Evolutionary conservation across 345 rosid genomes (phyloP), one percentile per base, ranked within the genome.

Genomic region (Rhodamnia rubescens): DNA sequence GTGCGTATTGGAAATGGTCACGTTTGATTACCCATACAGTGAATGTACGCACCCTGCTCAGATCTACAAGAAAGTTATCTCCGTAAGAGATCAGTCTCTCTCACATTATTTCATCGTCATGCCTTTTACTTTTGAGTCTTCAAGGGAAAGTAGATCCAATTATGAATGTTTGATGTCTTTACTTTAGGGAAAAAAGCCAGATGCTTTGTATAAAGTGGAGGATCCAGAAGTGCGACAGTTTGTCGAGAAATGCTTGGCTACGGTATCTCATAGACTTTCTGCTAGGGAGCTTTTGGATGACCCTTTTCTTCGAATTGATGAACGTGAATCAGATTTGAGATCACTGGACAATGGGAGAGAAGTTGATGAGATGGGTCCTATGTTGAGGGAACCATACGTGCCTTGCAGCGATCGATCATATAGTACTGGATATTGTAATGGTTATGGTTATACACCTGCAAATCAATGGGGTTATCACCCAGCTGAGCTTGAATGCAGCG

Each of bases 1-100:
- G 99, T 95, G 99, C 93, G 91, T 98, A 75, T 89, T 98, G 89
- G 99, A 98, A 87, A 95, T 96, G 99, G 97, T 98, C 75, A 96
- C 99, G 36, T 94, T 96, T 89, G 99, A 98, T 83, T 98, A 98
- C 86, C 99, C 99, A 0, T 98, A 98, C 85, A 94, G 98, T 27
- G 99, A 98, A 85, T 98, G 99, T 89, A 91, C 89, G 56, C 95
- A 96, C 86, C 95, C 99, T 84, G 99, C 98, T 84, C 99, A 98
- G 90, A 98, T 98, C 90, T 98, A 96, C 94, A 98, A 96, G 93
- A 98, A 98, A 96, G 99, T 98, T 69, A 90, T 92, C 75, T 94
- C 99, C 42, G 99, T 98, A 92, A 93, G 99, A 84, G 40, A 87
- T 74, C 32, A 10, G 69, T 84, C 88, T 84, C 59, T 49, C 59